Percentiles rank a stretch among this genome's conserved stretches.
Evolutionary conservation across 1,139 yeast species (phyloP).

Genomic region (Magnusiomyces magnusii): DNA sequence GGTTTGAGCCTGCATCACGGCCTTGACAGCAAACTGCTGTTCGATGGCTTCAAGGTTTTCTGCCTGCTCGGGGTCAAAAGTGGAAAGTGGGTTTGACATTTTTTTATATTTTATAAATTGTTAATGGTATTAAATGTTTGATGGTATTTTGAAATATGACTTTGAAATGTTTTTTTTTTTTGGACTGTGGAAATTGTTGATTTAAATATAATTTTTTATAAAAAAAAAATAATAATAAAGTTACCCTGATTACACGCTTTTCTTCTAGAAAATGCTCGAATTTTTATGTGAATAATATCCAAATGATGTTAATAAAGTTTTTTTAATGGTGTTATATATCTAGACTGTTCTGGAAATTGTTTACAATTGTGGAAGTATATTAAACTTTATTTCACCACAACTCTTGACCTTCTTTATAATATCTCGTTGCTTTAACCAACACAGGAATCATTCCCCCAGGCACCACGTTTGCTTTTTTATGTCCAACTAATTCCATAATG

Average conservation of each 20-base stretch:
- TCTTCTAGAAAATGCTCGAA: too few species aligned
- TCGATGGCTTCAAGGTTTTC: slow-evolving; percentile 70
- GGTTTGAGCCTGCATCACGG: slow-evolving; percentile 91
- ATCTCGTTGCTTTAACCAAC: slow-evolving; percentile 33
- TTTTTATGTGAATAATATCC: too few species aligned
- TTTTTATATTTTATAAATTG: not conserved
- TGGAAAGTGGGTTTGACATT: slow-evolving; percentile 10
- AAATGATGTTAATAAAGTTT: too few species aligned
- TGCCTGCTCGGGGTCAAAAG: slow-evolving; percentile 49
- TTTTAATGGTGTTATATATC: too few species aligned
- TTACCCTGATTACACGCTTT: too few species aligned
- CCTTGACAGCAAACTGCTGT: slow-evolving; percentile 95
- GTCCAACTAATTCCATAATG: slow-evolving; percentile 45
- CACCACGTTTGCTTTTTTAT: slow-evolving; percentile 47
- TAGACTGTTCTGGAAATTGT: too few species aligned
- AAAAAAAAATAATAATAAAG: too few species aligned
- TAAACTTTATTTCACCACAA: too few species aligned
- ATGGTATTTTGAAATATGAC: not conserved
- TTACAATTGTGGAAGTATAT: too few species aligned
- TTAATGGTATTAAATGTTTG: not conserved
- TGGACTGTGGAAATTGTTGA: too few species aligned
- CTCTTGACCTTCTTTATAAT: too few species aligned
- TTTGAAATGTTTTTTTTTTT: slow-evolving; percentile 3
- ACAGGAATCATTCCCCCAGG: slow-evolving; percentile 66
- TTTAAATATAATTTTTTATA: too few species aligned